A percentile compares a stretch with the other conserved stretches of the same genome.
phyloP scores from a whole-genome alignment of 176 grass and related monocot genomes.

The Puccinellia tenuiflora region DNA sequence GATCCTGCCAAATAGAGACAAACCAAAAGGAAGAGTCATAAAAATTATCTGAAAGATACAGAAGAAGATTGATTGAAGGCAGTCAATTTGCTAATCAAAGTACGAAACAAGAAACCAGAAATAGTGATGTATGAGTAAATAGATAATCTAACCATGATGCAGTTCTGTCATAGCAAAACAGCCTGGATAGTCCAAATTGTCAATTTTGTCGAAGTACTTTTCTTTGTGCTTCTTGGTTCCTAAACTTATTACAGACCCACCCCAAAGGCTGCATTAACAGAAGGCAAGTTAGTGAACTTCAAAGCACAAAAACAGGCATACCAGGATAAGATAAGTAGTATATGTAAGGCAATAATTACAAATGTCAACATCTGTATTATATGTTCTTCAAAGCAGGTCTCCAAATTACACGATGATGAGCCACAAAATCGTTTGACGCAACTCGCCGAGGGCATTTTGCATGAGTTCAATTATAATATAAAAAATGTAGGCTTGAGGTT shows the following conservation, averaged over 20 bases:
- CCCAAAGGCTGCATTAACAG: constrained; percentile 74
- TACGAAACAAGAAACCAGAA: background rate
- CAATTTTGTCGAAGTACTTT: constrained; percentile 79
- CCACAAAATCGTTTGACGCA: background rate
- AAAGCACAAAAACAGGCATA: background rate
- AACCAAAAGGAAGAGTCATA: background rate
- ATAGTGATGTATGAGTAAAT: no score
- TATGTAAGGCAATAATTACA: background rate
- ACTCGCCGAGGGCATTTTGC: background rate
- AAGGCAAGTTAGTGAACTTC: background rate
- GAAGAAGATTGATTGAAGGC: background rate
- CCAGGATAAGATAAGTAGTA: background rate
- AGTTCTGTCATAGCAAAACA: constrained; percentile 98
- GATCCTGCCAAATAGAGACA: constrained; percentile 43
- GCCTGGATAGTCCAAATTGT: constrained; percentile 88
- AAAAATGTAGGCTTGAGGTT: background rate
- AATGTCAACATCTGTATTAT: background rate
- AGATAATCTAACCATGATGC: constrained; percentile 60
- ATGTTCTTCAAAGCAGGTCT: background rate
- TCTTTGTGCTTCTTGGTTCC: constrained; percentile 92
- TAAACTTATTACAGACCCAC: constrained; percentile 69
- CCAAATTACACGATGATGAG: background rate
- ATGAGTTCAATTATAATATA: background rate
- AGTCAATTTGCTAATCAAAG: background rate
- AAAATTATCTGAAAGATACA: constrained; percentile 6